Conservation (phyloP, 2,329 filamentous ascomycete species). For the Venturia aucupariae region DNA sequence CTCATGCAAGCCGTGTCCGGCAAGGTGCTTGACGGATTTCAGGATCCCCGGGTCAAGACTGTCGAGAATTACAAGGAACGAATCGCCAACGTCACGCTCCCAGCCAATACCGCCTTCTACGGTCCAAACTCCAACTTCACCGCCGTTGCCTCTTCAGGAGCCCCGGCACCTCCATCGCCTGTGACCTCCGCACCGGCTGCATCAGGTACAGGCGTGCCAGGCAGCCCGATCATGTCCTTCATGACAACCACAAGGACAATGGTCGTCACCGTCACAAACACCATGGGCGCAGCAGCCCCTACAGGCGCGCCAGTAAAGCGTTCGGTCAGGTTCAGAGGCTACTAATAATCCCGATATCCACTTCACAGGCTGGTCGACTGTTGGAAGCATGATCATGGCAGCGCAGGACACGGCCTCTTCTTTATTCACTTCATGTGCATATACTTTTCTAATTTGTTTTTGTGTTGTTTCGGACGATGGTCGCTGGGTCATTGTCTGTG, state of each 20-base stretch:
- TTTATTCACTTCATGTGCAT: neutral
- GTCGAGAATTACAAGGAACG: constrained; percentile 11
- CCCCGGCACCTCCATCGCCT: neutral
- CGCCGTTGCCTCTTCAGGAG: neutral
- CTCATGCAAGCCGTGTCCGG: constrained; percentile 10
- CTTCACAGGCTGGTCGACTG: neutral
- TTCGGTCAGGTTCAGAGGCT: neutral
- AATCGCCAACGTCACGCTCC: constrained; percentile 12
- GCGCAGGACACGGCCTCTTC: neutral
- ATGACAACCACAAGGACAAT: neutral
- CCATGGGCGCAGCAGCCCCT: neutral
- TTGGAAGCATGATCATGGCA: neutral
- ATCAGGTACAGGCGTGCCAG: neutral
- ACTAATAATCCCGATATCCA: neutral
- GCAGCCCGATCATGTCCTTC: neutral
- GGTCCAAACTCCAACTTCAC: constrained; percentile 9
- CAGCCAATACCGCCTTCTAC: constrained; percentile 9
- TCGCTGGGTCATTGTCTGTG: neutral
- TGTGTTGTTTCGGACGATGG: neutral
- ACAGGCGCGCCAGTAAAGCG: neutral
- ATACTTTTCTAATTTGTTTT: neutral
- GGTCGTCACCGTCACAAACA: neutral
- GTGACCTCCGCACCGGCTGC: neutral
- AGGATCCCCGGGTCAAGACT: constrained; percentile 4
- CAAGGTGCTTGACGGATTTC: constrained; percentile 15